phyloP scores from a whole-genome alignment of 2,329 filamentous ascomycete genomes.

The Dactylonectria estremocensis region DNA sequence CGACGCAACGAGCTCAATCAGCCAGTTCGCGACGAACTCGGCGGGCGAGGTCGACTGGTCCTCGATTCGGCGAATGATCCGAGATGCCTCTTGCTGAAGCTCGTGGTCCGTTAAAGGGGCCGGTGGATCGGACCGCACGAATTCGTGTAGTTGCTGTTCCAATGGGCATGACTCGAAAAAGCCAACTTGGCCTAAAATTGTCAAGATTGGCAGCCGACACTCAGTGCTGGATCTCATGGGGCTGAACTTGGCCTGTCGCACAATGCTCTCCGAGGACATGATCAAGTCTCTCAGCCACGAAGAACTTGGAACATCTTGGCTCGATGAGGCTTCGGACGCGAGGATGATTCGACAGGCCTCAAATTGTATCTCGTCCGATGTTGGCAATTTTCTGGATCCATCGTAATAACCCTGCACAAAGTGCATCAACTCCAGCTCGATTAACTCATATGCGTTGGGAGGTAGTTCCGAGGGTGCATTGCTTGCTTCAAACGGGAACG shows the following conservation, averaged over 20 bases:
- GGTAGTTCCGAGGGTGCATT: conserved; percentile 19
- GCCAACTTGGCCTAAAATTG: conserved; percentile 14
- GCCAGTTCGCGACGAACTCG: conserved; percentile 18
- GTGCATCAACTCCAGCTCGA: conserved; percentile 31
- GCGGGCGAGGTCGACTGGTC: conserved; percentile 13
- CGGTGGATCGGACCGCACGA: neutral
- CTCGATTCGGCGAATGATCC: conserved; percentile 18
- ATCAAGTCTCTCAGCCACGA: conserved; percentile 37
- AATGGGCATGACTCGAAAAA: conserved; percentile 24
- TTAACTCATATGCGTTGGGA: conserved; percentile 29
- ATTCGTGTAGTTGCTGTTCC: conserved; percentile 13
- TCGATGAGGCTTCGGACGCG: conserved; percentile 25
- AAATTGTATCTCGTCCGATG: conserved; percentile 28
- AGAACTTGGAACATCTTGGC: conserved; percentile 3
- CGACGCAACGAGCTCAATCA: conserved; percentile 13
- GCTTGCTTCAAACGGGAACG: conserved; percentile 33
- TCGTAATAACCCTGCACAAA: conserved; percentile 28
- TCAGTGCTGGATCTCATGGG: conserved; percentile 20
- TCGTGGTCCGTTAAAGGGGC: conserved; percentile 19
- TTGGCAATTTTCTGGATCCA: conserved; percentile 10
- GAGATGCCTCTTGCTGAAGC: conserved; percentile 26
- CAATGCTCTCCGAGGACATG: conserved; percentile 20
- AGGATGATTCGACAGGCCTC: conserved; percentile 33
- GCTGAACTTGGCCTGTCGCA: conserved; percentile 21
- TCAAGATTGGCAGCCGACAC: conserved; percentile 7